These are phyloP conservation scores for Crucibulum laeve DNA, from an alignment of 768 basidiomycete species.

Conservation along the genomic window DNA sequence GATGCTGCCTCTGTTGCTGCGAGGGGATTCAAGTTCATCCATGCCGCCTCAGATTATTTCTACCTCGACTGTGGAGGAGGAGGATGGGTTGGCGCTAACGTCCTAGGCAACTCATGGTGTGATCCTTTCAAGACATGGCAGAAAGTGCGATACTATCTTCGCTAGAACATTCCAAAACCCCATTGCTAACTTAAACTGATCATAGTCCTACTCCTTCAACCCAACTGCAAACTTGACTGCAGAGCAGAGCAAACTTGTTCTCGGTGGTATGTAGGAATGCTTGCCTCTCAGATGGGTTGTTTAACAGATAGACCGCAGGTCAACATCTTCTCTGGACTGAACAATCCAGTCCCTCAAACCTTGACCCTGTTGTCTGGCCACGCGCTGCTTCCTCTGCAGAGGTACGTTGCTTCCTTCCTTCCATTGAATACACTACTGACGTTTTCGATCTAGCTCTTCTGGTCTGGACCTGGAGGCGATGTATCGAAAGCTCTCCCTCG, in stretches of 20 bases:
- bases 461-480: constrained; percentile 55
- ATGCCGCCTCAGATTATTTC: constrained; percentile 74
- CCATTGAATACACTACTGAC: neutral
- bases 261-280: constrained; percentile 50
- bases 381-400: constrained; percentile 69
- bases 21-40: constrained; percentile 58
- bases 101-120: constrained; percentile 61
- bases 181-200: neutral
- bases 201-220: constrained; percentile 63
- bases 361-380: constrained; percentile 70
- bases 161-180: neutral
- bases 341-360: constrained; percentile 60
- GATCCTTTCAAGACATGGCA: constrained; percentile 84
- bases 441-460: constrained; percentile 44
- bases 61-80: constrained; percentile 80
- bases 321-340: constrained; percentile 74
- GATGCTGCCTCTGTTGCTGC: constrained; percentile 54
- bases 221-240: constrained; percentile 55
- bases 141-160: constrained; percentile 30
- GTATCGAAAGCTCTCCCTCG: constrained; percentile 53
- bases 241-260: constrained; percentile 48
- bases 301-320: constrained; percentile 23
- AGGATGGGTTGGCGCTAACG: constrained; percentile 57
- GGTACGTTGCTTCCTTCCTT: constrained; percentile 11
- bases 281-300: neutral